Percentiles rank a stretch among this genome's conserved stretches.
phyloP scores from a whole-genome alignment of 139 green algal species.

The Micromonas commoda region DNA sequence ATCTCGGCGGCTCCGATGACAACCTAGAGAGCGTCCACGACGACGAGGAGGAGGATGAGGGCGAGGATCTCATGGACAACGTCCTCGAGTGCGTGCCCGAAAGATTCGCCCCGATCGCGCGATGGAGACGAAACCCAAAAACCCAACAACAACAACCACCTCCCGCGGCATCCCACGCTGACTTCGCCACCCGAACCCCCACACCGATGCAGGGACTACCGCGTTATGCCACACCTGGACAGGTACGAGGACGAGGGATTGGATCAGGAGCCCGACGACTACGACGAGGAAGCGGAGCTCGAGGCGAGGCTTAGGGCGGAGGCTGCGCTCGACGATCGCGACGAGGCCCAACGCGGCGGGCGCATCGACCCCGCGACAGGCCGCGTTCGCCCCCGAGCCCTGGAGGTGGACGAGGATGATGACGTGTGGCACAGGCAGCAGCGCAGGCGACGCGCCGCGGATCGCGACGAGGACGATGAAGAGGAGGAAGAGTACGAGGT shows the following conservation, averaged over 20 bases:
- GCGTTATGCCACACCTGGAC: slow-evolving; percentile 74
- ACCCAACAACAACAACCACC: neutral
- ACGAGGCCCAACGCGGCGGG: slow-evolving; percentile 1
- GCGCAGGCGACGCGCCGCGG: neutral
- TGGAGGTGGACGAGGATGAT: slow-evolving; percentile 19
- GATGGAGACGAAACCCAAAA: neutral
- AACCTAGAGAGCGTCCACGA: neutral
- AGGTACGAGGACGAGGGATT: slow-evolving; percentile 79
- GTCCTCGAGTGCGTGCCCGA: neutral
- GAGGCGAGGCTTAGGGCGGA: slow-evolving; percentile 64
- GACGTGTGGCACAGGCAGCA: neutral
- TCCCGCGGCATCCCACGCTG: neutral
- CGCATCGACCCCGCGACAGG: neutral
- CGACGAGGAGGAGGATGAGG: slow-evolving; percentile 17
- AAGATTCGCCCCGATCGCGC: neutral
- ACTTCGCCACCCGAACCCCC: neutral
- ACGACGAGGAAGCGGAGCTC: slow-evolving; percentile 49
- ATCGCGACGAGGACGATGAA: slow-evolving; percentile 25
- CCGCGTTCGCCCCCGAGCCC: slow-evolving; percentile 7
- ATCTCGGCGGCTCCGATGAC: neutral
- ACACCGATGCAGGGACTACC: slow-evolving; percentile 75
- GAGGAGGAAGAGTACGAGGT: slow-evolving; percentile 41
- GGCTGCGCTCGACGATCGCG: slow-evolving; percentile 54
- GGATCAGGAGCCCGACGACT: slow-evolving; percentile 54
- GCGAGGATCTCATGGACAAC: slow-evolving; percentile 25